phyloP scores from a whole-genome alignment of 1,284 basidiomycete species.

The Trametes pubescens region DNA sequence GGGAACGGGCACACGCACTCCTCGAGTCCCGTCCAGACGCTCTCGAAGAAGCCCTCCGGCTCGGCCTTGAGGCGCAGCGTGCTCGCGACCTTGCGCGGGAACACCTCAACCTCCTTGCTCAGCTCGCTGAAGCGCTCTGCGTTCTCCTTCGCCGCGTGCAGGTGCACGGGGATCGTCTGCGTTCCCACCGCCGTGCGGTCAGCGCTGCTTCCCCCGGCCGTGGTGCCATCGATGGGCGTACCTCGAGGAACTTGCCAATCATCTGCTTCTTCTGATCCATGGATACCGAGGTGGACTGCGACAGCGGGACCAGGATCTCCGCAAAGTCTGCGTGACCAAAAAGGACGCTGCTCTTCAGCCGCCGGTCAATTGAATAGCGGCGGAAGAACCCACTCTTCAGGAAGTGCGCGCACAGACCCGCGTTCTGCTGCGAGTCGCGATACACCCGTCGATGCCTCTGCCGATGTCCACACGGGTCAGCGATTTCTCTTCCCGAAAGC shows the following conservation, averaged over 20 bases:
- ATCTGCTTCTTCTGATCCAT: constrained; percentile 41
- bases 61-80: constrained; percentile 39
- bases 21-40: constrained; percentile 41
- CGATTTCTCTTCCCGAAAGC: not conserved
- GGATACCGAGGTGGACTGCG: constrained; percentile 36
- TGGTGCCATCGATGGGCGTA: constrained; percentile 1
- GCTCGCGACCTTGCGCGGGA: constrained; percentile 42
- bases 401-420: constrained; percentile 41
- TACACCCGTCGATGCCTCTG: constrained; percentile 39
- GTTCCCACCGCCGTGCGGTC: not conserved
- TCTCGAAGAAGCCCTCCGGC: constrained; percentile 35
- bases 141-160: constrained; percentile 36
- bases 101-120: constrained; percentile 40
- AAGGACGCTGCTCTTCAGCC: not conserved
- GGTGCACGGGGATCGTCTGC: constrained; percentile 41
- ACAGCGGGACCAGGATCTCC: constrained; percentile 40
- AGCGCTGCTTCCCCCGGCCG: not conserved
- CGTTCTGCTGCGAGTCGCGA: constrained; percentile 41
- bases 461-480: not conserved
- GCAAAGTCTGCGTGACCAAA: constrained; percentile 36
- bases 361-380: not conserved
- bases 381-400: constrained; percentile 34
- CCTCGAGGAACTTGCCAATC: constrained; percentile 45
- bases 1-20: constrained; percentile 31
- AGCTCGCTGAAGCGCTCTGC: constrained; percentile 39